These are phyloP conservation scores for Yamadazyma philogaea DNA, from an alignment of 805 yeast genomes.

Conservation along the genomic window DNA sequence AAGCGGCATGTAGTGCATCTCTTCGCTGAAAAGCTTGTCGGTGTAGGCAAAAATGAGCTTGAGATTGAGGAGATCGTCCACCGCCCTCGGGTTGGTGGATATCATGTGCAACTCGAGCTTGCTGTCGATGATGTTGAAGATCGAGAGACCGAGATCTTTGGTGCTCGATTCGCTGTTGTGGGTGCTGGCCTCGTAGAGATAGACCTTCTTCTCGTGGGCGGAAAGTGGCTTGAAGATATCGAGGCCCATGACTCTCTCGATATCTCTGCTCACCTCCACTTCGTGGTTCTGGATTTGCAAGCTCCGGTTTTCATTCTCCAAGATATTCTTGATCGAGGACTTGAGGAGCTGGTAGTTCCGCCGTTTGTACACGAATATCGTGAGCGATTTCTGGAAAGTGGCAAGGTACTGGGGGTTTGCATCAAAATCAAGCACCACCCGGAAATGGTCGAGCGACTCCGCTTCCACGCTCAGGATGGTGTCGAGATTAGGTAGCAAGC, in stretches of 20 bases:
- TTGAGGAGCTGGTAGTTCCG: constrained; percentile 38
- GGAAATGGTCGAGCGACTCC: constrained; percentile 48
- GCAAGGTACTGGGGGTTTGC: constrained; percentile 41
- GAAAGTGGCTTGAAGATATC: constrained; percentile 22
- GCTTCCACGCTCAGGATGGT: constrained; percentile 49
- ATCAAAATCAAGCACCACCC: constrained; percentile 45
- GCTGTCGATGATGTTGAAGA: constrained; percentile 48
- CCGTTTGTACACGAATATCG: constrained; percentile 51
- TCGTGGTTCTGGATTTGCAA: constrained; percentile 27
- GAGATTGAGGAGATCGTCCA: constrained; percentile 64
- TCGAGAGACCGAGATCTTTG: constrained; percentile 32
- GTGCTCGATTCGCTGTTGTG: constrained; percentile 17
- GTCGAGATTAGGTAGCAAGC: constrained; percentile 60
- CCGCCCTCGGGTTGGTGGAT: constrained; percentile 37
- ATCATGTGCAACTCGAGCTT: constrained; percentile 49
- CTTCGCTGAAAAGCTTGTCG: constrained; percentile 32
- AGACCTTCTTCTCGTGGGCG: constrained; percentile 29
- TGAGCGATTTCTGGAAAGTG: constrained; percentile 41
- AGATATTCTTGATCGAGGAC: constrained; percentile 28
- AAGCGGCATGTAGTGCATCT: constrained; percentile 43
- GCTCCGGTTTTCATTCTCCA: constrained; percentile 33
- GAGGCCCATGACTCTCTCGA: constrained; percentile 22
- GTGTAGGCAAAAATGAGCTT: constrained; percentile 59
- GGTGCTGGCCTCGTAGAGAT: constrained; percentile 18
- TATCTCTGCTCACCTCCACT: constrained; percentile 22